Evolutionary conservation across 2,329 filamentous ascomycete genomes (phyloP), one percentile per base, ranked within the genome.

Genomic region (Aurifilum marmelostoma): DNA sequence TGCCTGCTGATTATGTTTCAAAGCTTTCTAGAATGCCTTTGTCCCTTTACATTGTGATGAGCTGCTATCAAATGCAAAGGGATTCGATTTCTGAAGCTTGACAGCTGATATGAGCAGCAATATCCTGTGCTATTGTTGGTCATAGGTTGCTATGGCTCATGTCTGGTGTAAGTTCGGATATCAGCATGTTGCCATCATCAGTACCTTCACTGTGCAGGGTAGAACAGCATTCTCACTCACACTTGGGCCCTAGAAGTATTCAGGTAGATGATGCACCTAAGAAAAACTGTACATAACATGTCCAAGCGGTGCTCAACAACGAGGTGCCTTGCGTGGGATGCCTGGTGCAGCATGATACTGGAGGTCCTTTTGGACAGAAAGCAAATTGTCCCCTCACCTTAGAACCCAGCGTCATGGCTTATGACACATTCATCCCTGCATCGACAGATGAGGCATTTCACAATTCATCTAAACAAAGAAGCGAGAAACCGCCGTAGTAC

Each of bases 401-500:
- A 9, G 11, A 39, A 3, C 6, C 21, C 21, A 47, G 43, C 18
- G n/a, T 21, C 43, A n/a, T 47, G 21, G 43, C 43, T n/a, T 5
- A 47, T 47, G 21, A 47, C 43, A 11, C 43, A n/a, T 9, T n/a
- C 43, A 47, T 21, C 21, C 43, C 43, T 8, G 3, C 1, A 6
- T 5, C 12, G 24, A 56, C 14, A 29, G 24, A 56, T 56, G 27
- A 27, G 27, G n/a, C 50, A 29, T 39, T 14, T 3, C 24, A 11
- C 12, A 11, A 32, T 12, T 4, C n/a, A 47, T 8, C 1, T 2
- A 18, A 43, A 47, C 21, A 47, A 41, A 63, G 18, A 16, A n/a
- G 52, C 4, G n/a, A 27, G 4, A 24, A 43, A 43, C 37, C 37
- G 47, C 12, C 27, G 61, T 63, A 63, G 61, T 63, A 63, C 41